Conservation (phyloP, 176 grass and related monocot genomes). For the Elymus sibiricus region DNA sequence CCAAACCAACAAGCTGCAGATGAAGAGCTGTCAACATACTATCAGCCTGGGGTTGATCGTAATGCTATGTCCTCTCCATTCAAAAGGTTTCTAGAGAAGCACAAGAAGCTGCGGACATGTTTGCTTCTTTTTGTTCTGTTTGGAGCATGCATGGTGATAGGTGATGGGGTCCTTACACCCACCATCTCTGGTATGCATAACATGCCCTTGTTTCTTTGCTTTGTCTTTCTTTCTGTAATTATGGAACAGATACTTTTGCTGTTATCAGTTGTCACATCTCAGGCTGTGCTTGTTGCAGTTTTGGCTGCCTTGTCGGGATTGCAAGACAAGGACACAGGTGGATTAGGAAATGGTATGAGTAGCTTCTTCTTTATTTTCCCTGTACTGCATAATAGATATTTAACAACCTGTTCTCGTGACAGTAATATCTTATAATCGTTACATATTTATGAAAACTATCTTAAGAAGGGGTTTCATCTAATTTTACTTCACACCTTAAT, state of each 20-base stretch:
- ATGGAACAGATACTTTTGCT: not conserved
- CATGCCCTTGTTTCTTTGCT: not conserved
- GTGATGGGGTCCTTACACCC: conserved; percentile 61
- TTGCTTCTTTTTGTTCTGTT: conserved; percentile 73
- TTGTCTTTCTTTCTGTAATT: not conserved
- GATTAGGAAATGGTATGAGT: conserved; percentile 45
- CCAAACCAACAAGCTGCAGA: conserved; percentile 74
- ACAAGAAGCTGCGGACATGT: conserved; percentile 57
- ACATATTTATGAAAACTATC: not conserved
- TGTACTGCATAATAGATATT: not conserved
- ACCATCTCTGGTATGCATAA: conserved; percentile 51
- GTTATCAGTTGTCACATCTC: conserved; percentile 1
- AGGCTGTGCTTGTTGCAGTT: conserved; percentile 38
- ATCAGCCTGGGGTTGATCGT: conserved; percentile 39
- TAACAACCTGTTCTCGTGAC: not conserved
- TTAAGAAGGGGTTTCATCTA: conserved; percentile 4
- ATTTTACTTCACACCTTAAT: not conserved
- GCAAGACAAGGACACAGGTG: conserved; percentile 17
- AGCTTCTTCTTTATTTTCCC: not conserved
- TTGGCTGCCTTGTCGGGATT: conserved; percentile 58
- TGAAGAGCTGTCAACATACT: conserved; percentile 67
- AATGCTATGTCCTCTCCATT: conserved; percentile 44
- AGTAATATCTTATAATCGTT: not conserved
- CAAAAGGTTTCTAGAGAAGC: conserved; percentile 70
- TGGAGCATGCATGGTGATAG: conserved; percentile 72